Base-by-base conservation (phyloP, 176 grass and related monocot species). In the Bothriochloa decipiens region DNA sequence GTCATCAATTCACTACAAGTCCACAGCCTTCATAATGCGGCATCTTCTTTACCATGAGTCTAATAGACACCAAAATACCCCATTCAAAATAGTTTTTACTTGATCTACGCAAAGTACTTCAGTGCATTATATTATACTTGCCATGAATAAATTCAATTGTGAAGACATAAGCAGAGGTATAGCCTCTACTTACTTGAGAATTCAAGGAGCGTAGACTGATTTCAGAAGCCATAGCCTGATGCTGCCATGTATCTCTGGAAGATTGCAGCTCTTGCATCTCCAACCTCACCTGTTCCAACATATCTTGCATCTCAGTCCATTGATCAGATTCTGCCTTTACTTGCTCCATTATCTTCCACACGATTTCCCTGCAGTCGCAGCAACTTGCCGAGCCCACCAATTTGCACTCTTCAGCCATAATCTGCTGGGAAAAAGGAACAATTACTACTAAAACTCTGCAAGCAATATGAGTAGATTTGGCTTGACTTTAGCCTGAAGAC, bases 261-360 rank as follows among this genome's bases (percentile, higher is more conserved):
- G 87, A 90, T 65, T 89, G 92, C 29, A 98, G 91, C 37, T 98
- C 92, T 25, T 93, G 91, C 89, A 98, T 98, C 65, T 98, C 95
- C 62, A 86, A 8, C 62, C 87, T 98, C 29, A 98, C 95, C 87
- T 98, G 92, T 43, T 95, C 91, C 87, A 98, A 36, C 95, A 98
- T 98, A 29, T 84, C 89, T 74, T 98, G 95, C 95, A 98, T 95
- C 73, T 98, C 91, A 35, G 76, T 93, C 95, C 95, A 98, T 75
- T 98, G 95, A 64, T 95, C 95, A 1, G 91, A 88, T 72, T 98
- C 95, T 2, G 88, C 68, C 52, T 90, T 98, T 29, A 98, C 95
- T 87, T 98, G 95, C 87, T 95, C 87, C 92, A 95, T 85, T 90
- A 98, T 95, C 63, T 76, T 93, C 63, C 82, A 86, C 37, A 98